These are phyloP conservation scores for Platanthera guangdongensis DNA, from an alignment of 106 monocot genomes.

Conservation along the genomic window DNA sequence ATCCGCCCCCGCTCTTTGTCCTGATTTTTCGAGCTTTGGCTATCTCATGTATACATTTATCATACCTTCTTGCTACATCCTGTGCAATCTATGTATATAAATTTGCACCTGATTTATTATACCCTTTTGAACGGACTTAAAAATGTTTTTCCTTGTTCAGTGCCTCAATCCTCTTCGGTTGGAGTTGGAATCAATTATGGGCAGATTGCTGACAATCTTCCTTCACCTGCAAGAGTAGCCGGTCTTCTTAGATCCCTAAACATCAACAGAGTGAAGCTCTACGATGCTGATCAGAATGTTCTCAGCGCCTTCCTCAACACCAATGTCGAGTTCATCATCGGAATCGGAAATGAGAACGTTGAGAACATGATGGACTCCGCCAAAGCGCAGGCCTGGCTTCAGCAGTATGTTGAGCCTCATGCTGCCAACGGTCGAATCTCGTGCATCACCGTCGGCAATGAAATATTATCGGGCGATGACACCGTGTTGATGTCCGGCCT, in stretches of 20 bases:
- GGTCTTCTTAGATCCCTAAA: conserved; percentile 53
- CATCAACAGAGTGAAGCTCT: conserved; percentile 78
- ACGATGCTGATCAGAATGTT: conserved; percentile 78
- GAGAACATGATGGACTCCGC: conserved; percentile 40
- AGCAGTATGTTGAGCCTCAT: conserved; percentile 56
- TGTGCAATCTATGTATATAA: no score
- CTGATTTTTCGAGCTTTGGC: neutral
- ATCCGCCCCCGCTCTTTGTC: neutral
- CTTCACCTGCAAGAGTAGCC: conserved; percentile 43
- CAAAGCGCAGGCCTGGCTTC: conserved; percentile 59
- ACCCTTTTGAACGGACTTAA: neutral
- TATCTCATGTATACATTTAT: no score
- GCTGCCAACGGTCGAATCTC: conserved; percentile 54
- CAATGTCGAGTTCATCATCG: conserved; percentile 79
- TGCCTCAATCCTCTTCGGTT: conserved; percentile 13
- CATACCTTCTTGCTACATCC: neutral
- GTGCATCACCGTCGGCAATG: conserved; percentile 86
- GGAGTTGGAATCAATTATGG: conserved; percentile 93
- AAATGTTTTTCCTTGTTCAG: conserved; percentile 19
- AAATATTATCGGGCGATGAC: conserved; percentile 65
- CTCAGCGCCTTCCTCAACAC: conserved; percentile 59
- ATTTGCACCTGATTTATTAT: neutral
- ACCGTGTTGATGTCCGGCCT: conserved; percentile 44
- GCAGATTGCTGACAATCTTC: conserved; percentile 86
- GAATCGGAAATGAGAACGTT: conserved; percentile 60